Base-by-base conservation (phyloP, 768 basidiomycete genomes). In the Galerina marginata region DNA sequence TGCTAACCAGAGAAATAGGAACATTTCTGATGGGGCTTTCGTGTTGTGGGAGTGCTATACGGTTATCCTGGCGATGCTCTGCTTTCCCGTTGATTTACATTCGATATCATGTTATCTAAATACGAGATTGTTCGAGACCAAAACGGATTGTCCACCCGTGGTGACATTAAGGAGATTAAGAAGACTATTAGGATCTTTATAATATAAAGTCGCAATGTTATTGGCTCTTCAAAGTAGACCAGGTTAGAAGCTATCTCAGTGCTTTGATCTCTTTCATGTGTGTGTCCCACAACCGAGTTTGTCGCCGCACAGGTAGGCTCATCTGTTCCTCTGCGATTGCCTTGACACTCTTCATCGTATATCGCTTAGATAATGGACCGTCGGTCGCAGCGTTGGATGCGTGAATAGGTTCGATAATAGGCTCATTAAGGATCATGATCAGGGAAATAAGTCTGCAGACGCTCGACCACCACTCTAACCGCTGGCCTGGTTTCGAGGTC, bases 371-470 rank as follows among this genome's bases (percentile, higher is more conserved):
- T 64, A 47, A 10, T 10, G 20, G 23, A 40, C 14, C 48, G 29
- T 71, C 60, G 20, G 20, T 20, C 20, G 20, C 20, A 54, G 67
- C 20, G 58, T 66, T 45, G 46, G 33, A 43, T 16, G 50, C 12
- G 61, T 58, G 11, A 53, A 54, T 16, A 49, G 50, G 37, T 62
- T 63, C 57, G 10, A 57, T 85, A 61, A 96, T 83, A 1, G 91
- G 90, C 67, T 91, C 87, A 70, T 97, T 94, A 52, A 97, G 84
- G 84, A 69, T 96, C 88, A 70, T 93, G 90, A 57, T 88, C 83
- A 14, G 95, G 95, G 79, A 98, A 98, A 76, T 89, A 96, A 40
- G 84, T 83, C 59, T 93, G 87, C 14, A 98, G 79, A 56, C 90
- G 81, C 39, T 92, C 85, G 69, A 91, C 89, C 37, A 97, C 89